Evolutionary conservation across 148 eudicot species (phyloP), one percentile per base, ranked within the genome.

Genomic region (Chenopodium berlandieri): DNA sequence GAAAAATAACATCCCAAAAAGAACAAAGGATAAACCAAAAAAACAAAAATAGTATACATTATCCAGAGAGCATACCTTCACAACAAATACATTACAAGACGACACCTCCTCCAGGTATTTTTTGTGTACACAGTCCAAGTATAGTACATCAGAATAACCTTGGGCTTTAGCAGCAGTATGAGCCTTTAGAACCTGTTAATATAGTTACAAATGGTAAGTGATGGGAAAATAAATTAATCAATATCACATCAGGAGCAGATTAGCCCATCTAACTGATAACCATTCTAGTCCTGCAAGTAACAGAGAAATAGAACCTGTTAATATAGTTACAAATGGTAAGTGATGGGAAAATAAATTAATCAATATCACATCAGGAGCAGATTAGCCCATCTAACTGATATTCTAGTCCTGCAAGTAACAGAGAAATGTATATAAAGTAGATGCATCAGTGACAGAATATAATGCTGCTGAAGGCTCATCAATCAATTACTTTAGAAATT

Each of bases 71-170:
- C 80, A 80, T 88, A 96, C 99, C 99, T 94, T 94, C 27, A 94
- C 98, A 72, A 94, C 89, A 83, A 96, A 96, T 44, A 96, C 91
- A 78, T 96, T 94, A 88, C 98, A 92, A 81, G 98, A 90, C 64
- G 99, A 96, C 66, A 96, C 98, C 82, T 96, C 98, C 89, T 96
- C 99, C 82, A 96, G 90, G 83, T 96, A 96, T 77, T 86, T 96
- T 79, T 94, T 94, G 84, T 92, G 88, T 79, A 90, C 85, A 80
- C 97, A 89, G 86, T 96, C 99, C 80, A 96, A 89, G 84, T 96
- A 96, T 56, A 96, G 85, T 84, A 96, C 99, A 85, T 96, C 98
- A 50, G 97, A 91, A 85, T 80, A 96, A 54, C 98, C 99, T 75
- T 94, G 87, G 73, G 97, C 94, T 88, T 94, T 92, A n/a, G 99